A percentile compares a stretch with the other conserved stretches of the same genome.
These are phyloP conservation scores for Thraustochytrium striatum DNA, from an alignment of 352 stramenopile species.

Conservation along the genomic window DNA sequence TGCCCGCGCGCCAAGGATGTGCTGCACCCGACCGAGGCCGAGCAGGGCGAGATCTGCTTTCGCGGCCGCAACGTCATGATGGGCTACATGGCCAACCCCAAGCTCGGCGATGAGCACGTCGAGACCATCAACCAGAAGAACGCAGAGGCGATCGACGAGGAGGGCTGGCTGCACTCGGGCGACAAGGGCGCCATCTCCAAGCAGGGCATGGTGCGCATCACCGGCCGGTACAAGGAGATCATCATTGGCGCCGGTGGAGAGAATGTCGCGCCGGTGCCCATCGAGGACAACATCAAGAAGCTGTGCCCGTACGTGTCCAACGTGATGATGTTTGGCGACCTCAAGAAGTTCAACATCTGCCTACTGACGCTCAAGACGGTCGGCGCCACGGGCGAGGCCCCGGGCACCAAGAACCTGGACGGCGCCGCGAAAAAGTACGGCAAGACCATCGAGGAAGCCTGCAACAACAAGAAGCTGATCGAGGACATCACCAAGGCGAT, in stretches of 20 bases:
- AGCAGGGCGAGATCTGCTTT: conserved; percentile 88
- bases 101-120: conserved; percentile 59
- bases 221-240: conserved; percentile 90
- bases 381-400: conserved; percentile 61
- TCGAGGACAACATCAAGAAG: conserved; percentile 84
- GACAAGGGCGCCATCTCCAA: conserved; percentile 77
- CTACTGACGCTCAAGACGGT: conserved; percentile 80
- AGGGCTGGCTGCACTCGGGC: conserved; percentile 87
- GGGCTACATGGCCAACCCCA: conserved; percentile 90
- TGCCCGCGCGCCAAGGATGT: conserved; percentile 47
- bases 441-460: conserved; percentile 67
- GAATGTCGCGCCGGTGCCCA: conserved; percentile 84
- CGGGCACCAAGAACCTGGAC: conserved; percentile 63
- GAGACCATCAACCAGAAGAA: conserved; percentile 62
- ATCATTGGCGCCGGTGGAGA: conserved; percentile 89
- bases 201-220: conserved; percentile 87
- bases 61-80: conserved; percentile 83
- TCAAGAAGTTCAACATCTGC: conserved; percentile 78
- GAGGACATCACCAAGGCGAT: conserved; percentile 71
- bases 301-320: conserved; percentile 78
- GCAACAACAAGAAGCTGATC: conserved; percentile 64
- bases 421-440: conserved; percentile 65
- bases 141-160: conserved; percentile 74
- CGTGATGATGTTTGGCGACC: conserved; percentile 84
- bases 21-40: conserved; percentile 70